phyloP scores from a whole-genome alignment of 1,284 basidiomycete genomes.

The Puccinia polysora region DNA sequence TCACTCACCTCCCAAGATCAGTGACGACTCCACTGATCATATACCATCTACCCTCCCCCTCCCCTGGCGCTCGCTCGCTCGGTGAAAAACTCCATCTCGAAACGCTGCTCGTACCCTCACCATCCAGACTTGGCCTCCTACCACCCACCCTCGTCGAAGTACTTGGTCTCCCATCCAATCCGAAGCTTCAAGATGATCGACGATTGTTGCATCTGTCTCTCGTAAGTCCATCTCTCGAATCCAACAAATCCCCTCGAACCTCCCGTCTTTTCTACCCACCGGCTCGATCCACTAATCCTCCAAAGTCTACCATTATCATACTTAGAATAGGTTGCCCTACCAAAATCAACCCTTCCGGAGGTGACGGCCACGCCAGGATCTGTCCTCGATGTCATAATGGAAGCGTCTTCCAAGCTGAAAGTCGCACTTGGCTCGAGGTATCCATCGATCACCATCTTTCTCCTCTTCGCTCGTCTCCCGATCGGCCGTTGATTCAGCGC shows the following conservation, averaged over 20 bases:
- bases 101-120: too few species aligned
- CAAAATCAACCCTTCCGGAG: constrained; percentile 24
- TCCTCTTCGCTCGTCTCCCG: background rate
- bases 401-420: constrained; percentile 35
- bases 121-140: too few species aligned
- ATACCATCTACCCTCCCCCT: too few species aligned
- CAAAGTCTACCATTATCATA: background rate
- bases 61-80: too few species aligned
- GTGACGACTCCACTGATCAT: too few species aligned
- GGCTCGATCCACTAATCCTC: background rate
- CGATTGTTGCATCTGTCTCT: constrained; percentile 27
- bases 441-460: background rate
- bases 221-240: constrained; percentile 4
- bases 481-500: too few species aligned
- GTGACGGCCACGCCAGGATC: constrained; percentile 28
- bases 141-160: too few species aligned
- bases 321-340: constrained; percentile 33
- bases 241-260: background rate
- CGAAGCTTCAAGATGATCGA: constrained; percentile 2
- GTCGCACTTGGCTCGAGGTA: constrained; percentile 31
- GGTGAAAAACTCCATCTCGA: too few species aligned
- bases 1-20: too few species aligned
- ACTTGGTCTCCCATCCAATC: too few species aligned
- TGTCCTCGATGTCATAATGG: constrained; percentile 42
- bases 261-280: background rate